A percentile compares a stretch with the other conserved stretches of the same genome.
Evolutionary conservation across 164 flowering plant genomes (phyloP).

Genomic region (Paratinospora sagittata): DNA sequence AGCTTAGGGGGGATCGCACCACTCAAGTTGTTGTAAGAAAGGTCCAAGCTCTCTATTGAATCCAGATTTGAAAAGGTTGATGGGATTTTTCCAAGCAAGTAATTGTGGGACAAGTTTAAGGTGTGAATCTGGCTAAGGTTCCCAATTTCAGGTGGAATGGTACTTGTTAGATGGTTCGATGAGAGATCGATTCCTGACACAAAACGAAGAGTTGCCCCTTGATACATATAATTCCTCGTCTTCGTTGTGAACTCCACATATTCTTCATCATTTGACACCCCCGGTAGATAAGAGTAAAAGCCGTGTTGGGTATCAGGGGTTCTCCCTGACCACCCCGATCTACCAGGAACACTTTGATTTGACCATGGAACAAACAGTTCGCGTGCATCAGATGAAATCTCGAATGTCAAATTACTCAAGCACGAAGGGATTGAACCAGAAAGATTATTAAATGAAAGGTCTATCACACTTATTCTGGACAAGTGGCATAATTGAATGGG

Average conservation of each 20-base stretch:
- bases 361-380: neutral
- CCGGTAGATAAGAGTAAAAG: neutral
- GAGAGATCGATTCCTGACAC: constrained; percentile 14
- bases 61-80: too few species aligned
- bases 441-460: constrained; percentile 17
- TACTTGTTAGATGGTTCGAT: neutral
- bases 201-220: constrained; percentile 1
- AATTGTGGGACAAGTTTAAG: constrained; percentile 11
- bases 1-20: too few species aligned
- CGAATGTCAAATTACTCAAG: constrained; percentile 6
- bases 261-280: neutral
- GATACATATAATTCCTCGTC: neutral
- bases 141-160: constrained; percentile 8
- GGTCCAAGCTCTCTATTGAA: too few species aligned
- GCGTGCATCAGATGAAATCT: neutral
- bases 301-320: neutral
- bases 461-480: constrained; percentile 4
- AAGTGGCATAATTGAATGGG: constrained; percentile 11
- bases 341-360: neutral
- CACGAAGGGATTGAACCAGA: constrained; percentile 15
- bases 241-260: constrained; percentile 13
- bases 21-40: too few species aligned
- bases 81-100: too few species aligned
- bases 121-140: neutral
- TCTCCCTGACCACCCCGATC: neutral